Evolutionary conservation across 768 basidiomycete species (phyloP).

Genomic region (Suillus occidentalis): DNA sequence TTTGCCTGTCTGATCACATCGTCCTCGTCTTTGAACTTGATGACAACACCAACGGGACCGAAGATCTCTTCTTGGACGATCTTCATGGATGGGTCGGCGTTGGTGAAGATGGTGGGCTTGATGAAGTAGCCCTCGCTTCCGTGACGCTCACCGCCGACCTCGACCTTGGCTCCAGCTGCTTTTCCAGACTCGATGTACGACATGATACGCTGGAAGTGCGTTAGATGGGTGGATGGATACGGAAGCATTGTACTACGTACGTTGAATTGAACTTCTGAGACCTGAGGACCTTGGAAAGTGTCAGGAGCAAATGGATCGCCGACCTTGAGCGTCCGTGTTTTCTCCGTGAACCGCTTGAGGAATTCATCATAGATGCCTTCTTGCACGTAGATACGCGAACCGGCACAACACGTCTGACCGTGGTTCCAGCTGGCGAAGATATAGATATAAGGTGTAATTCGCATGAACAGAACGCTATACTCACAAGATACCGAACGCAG

Average conservation of each 20-base stretch:
- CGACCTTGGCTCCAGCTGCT: constrained; percentile 65
- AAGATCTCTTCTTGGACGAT: constrained; percentile 80
- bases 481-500: constrained; percentile 68
- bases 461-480: constrained; percentile 26
- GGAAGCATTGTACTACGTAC: constrained; percentile 38
- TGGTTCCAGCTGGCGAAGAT: constrained; percentile 54
- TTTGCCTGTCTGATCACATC: constrained; percentile 77
- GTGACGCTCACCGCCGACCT: constrained; percentile 59
- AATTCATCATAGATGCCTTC: constrained; percentile 79
- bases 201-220: constrained; percentile 61
- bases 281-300: constrained; percentile 76
- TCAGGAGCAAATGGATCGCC: constrained; percentile 68
- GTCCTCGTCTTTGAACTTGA: constrained; percentile 71
- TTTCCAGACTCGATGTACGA: constrained; percentile 77
- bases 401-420: constrained; percentile 80
- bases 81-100: constrained; percentile 67
- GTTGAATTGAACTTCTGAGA: constrained; percentile 72
- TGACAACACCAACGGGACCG: constrained; percentile 74
- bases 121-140: constrained; percentile 71
- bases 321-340: constrained; percentile 55
- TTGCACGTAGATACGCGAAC: constrained; percentile 83
- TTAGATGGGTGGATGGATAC: not conserved
- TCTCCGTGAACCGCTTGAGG: constrained; percentile 54
- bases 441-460: not conserved
- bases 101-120: constrained; percentile 72